Conservation (phyloP, 345 rosid genomes). For the Gossypium mustelinum region DNA sequence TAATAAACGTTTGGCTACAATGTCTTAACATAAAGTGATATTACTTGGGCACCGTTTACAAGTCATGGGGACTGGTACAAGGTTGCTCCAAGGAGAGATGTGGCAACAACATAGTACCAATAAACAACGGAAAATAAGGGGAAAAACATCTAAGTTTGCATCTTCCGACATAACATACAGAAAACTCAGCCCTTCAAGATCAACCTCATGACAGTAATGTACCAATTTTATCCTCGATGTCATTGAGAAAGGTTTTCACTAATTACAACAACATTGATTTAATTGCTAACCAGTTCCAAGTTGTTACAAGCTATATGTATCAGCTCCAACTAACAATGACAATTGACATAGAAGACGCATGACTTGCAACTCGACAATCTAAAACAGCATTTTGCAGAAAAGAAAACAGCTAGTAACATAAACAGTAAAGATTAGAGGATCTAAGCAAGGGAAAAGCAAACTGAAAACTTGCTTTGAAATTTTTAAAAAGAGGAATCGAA, state of each 20-base stretch:
- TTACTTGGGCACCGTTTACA: too few species aligned
- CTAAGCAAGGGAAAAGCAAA: not conserved
- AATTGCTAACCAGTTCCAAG: not conserved
- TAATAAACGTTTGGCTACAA: not conserved
- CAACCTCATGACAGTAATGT: not conserved
- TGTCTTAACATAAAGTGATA: not conserved
- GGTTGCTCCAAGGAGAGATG: not conserved
- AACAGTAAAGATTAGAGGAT: too few species aligned
- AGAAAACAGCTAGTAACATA: not conserved
- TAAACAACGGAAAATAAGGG: not conserved
- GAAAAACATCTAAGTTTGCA: not conserved
- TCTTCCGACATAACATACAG: not conserved
- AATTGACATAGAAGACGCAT: not conserved
- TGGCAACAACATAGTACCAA: not conserved
- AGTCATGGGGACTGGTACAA: not conserved
- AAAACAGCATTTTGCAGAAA: slow-evolving; percentile 2
- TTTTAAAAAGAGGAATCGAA: not conserved
- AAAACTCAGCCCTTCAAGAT: not conserved
- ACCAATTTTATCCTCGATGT: not conserved
- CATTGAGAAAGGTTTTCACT: not conserved
- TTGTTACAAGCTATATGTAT: not conserved
- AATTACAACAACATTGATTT: not conserved
- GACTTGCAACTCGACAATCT: not conserved
- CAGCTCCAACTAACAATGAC: not conserved
- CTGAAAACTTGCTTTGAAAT: not conserved